A percentile compares a stretch with the other conserved stretches of the same genome.
phyloP scores from a whole-genome alignment of 1,139 yeast species.

The Kodamaea suecica region DNA sequence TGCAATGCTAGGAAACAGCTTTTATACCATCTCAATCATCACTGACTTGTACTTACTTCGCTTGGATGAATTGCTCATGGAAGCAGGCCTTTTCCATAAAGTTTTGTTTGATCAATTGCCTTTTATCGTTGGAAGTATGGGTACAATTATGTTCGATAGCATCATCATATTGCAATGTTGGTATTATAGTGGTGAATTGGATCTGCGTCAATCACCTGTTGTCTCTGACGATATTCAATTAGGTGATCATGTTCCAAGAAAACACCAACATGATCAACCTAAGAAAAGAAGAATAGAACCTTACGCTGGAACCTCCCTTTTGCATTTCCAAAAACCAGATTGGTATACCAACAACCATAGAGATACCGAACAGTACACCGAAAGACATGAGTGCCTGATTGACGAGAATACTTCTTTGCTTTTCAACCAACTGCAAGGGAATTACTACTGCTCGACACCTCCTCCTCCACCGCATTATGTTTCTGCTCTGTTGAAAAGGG shows the following conservation, averaged over 20 bases:
- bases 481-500: constrained; percentile 13
- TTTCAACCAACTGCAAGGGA: neutral
- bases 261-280: neutral
- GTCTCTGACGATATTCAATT: neutral
- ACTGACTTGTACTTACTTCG: constrained; percentile 25
- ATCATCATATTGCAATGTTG: constrained; percentile 34
- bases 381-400: constrained; percentile 1
- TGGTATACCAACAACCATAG: constrained; percentile 32
- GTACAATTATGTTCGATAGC: constrained; percentile 36
- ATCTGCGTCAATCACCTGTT: constrained; percentile 4
- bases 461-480: constrained; percentile 31
- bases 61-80: constrained; percentile 2
- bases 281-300: neutral
- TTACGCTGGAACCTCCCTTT: constrained; percentile 3
- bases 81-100: constrained; percentile 7
- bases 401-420: constrained; percentile 11
- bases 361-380: constrained; percentile 1
- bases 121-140: constrained; percentile 35
- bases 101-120: constrained; percentile 32
- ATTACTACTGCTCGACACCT: constrained; percentile 6
- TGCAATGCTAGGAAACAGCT: constrained; percentile 37
- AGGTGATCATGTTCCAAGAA: neutral
- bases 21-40: constrained; percentile 34
- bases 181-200: constrained; percentile 17
- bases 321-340: constrained; percentile 34